Evolutionary conservation across 345 rosid genomes (phyloP), one percentile per base, ranked within the genome.

Genomic region (Mangifera indica): DNA sequence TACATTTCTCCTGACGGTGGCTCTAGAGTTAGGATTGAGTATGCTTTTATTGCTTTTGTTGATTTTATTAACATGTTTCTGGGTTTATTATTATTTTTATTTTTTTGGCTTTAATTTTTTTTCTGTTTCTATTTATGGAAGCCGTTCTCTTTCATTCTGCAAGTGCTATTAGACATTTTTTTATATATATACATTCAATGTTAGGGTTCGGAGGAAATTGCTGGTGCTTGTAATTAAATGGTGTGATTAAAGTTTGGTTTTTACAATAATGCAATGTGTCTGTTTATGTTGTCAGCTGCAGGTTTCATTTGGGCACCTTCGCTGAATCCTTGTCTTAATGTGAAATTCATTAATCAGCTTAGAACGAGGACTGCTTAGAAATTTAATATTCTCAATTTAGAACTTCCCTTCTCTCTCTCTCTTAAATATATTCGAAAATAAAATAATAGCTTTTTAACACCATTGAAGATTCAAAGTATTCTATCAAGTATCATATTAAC

Each of bases 11-110:
- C 90, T 12, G 72, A 79, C 10, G 83, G 84, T 51, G 70, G 67
- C 72, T 69, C 69, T 78, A 81, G 81, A 52, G 92, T 89, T 67
- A 85, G 86, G 65, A 86, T 93, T 67, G 88, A 88, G 96, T 93
- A 88, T 60, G 81, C 56, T 76, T 34, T n/a, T 61, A 63, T 61
- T 61, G 46, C 25, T 67, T 21, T 18, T 32, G 40, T 67, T 0
- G 40, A 21, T 53, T 52, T 22, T 69, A 45, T 59, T 44, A 15
- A 11, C 55, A 22, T 61, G 37, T 46, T 44, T 63, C 48, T 24
- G 7, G 61, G n/a, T n/a, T n/a, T n/a, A n/a, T n/a, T n/a, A 25
- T 73, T n/a, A 9, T 42, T 45, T 62, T 24, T 17, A 22, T 46
- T 17, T 49, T 37, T 26, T 26, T 49, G 58, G 11, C 18, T 26